Evolutionary conservation across 768 basidiomycete species (phyloP), one percentile per base, ranked within the genome.

Genomic region (Suillus hirtellus): DNA sequence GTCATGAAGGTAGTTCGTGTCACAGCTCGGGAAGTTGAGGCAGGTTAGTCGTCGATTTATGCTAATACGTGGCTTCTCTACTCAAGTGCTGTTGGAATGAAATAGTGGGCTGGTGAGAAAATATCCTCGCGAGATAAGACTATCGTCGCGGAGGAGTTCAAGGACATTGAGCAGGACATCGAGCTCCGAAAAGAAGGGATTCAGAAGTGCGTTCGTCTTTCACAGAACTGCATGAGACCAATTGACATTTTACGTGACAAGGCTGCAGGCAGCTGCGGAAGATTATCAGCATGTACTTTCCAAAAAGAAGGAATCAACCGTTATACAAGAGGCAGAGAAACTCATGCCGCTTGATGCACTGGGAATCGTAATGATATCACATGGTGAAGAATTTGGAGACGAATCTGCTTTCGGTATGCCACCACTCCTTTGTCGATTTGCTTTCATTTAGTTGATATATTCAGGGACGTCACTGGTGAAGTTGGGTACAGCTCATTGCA

Each of bases 31-130:
- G 69, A 90, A 90, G 75, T 75, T 92, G 49, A 87, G 85, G 65
- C 91, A 92, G 84, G 91, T 90, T 65, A 62, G 81, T 71, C 3
- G 37, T 49, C 37, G 61, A 68, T 61, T 58, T 60, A 10, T 17
- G 11, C 9, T 24, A 37, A 37, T 37, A 44, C 64, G 46, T 54
- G 37, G 35, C 63, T 42, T 63, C 49, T 54, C 61, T 58, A 42
- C 60, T 43, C 12, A 35, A 42, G 60, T 50, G 42, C 60, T 40
- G 60, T 59, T 69, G 71, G 69, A 76, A 76, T 69, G 71, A 64
- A 27, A 19, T 69, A 95, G 91, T 92, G 93, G 90, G 92, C 92
- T 6, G 92, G 91, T 47, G 93, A 96, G 77, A 89, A 92, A 68
- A 93, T 97, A 60, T 88, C 91, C 46, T 84, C 89, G 31, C 85